phyloP scores from a whole-genome alignment of 345 rosid species.

The Rubroshorea leprosula region DNA sequence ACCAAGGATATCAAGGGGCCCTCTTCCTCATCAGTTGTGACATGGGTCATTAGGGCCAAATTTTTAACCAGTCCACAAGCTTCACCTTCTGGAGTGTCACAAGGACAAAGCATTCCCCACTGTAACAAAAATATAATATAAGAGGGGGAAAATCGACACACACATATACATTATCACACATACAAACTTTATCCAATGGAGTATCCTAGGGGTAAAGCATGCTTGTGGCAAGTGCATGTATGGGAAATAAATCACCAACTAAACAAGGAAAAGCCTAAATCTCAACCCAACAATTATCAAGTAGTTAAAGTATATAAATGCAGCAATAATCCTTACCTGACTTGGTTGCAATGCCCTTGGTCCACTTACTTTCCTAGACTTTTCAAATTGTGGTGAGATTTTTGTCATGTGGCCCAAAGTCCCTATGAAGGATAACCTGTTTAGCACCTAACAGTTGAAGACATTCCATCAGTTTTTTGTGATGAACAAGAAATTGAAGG shows the following conservation, averaged over 20 bases:
- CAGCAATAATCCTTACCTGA: slow-evolving; percentile 46
- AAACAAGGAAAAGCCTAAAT: slow-evolving; percentile 1
- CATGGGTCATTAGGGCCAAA: slow-evolving; percentile 98
- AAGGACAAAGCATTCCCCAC: slow-evolving; percentile 99
- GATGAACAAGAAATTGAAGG: slow-evolving; percentile 5
- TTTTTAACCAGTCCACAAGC: slow-evolving; percentile 96
- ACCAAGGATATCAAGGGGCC: slow-evolving; percentile 73
- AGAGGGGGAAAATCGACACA: neutral
- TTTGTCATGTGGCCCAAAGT: slow-evolving; percentile 77
- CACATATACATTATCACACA: no score
- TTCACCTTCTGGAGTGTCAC: slow-evolving; percentile 98
- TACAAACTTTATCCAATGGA: neutral
- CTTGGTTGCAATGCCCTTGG: slow-evolving; percentile 98
- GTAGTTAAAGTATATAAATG: neutral
- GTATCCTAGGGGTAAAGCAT: neutral
- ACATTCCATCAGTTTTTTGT: slow-evolving; percentile 20
- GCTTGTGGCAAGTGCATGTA: neutral
- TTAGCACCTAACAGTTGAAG: slow-evolving; percentile 46
- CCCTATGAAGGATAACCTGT: slow-evolving; percentile 78
- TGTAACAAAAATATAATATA: slow-evolving; percentile 17
- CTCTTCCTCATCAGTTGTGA: slow-evolving; percentile 90
- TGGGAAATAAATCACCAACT: neutral
- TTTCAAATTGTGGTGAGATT: slow-evolving; percentile 81
- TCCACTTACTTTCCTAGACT: slow-evolving; percentile 99
- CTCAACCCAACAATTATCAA: neutral